Evolutionary conservation across 2,329 filamentous ascomycete genomes (phyloP).

Genomic region (Scytalidium lignicola): DNA sequence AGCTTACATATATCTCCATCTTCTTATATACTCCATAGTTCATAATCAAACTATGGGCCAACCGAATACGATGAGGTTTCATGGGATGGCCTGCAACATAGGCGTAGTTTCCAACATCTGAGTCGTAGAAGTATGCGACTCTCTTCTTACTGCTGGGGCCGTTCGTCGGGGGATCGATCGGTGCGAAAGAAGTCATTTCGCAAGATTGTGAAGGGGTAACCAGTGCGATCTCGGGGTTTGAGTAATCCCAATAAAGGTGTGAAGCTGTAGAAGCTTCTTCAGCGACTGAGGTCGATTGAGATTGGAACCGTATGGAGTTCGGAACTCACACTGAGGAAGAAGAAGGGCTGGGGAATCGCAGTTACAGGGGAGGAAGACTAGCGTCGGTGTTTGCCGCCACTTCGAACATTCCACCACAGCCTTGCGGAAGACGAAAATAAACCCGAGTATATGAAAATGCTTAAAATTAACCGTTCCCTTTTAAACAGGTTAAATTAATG

Average conservation of each 20-base stretch:
- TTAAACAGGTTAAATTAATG: too few relatives aligned
- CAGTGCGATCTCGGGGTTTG: conserved; percentile 1
- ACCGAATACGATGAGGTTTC: conserved; percentile 94
- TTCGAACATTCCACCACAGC: not conserved
- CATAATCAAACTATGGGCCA: conserved; percentile 94
- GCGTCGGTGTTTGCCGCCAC: not conserved
- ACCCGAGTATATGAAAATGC: too few relatives aligned
- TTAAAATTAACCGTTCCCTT: too few relatives aligned
- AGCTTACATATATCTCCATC: conserved; percentile 88
- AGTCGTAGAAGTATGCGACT: conserved; percentile 98
- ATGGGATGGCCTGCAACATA: conserved; percentile 96
- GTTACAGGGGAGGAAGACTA: not conserved
- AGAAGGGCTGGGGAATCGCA: not conserved
- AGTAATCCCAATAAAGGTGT: not conserved
- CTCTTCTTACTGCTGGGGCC: conserved; percentile 62
- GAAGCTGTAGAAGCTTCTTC: not conserved
- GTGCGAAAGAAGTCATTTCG: conserved; percentile 37
- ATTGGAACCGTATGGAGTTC: not conserved
- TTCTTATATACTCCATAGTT: conserved; percentile 94
- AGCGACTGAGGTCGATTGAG: not conserved
- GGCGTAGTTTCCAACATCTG: conserved; percentile 96
- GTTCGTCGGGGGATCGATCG: conserved; percentile 48
- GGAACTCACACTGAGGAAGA: not conserved
- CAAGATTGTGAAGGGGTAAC: conserved; percentile 1
- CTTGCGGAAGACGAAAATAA: not conserved